Conservation (phyloP, 163 green algal species). For the Botryococcus braunii region DNA sequence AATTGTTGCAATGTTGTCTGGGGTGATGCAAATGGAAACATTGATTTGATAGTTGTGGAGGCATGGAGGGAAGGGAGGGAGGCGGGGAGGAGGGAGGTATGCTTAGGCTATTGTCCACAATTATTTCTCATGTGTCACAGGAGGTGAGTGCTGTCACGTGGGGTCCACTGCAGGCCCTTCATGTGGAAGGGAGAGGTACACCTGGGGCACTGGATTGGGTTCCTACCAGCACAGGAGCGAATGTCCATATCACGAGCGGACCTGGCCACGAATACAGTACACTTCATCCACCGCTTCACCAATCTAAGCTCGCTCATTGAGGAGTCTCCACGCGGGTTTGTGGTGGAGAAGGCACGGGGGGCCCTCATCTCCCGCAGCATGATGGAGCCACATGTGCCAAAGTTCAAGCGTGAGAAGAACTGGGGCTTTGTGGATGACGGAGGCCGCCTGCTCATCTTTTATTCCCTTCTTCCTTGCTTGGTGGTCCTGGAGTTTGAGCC, state of each 20-base stretch:
- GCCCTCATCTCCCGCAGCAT: too few species aligned
- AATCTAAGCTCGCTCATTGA: constrained; percentile 4
- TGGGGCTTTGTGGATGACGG: constrained; percentile 13
- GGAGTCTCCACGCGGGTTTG: too few species aligned
- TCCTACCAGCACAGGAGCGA: constrained; percentile 8
- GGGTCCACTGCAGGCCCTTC: constrained; percentile 10
- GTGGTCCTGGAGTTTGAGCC: constrained; percentile 11
- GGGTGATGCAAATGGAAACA: too few species aligned
- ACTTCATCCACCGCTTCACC: constrained; percentile 10
- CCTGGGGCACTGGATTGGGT: constrained; percentile 12
- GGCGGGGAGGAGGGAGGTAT: too few species aligned
- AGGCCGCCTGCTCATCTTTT: constrained; percentile 7
- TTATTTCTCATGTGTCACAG: too few species aligned
- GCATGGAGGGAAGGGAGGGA: too few species aligned
- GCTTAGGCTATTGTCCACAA: too few species aligned
- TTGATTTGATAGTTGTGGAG: too few species aligned
- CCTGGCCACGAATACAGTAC: not conserved
- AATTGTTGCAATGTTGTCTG: too few species aligned
- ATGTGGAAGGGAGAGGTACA: constrained; percentile 5
- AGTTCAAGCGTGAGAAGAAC: constrained; percentile 13
- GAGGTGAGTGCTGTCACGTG: too few species aligned
- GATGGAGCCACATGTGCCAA: too few species aligned
- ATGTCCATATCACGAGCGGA: constrained; percentile 2
- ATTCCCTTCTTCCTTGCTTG: constrained; percentile 7
- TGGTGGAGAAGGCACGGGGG: too few species aligned